Conservation (phyloP, 2,329 filamentous ascomycete genomes). For the Beauveria rudraprayagi region DNA sequence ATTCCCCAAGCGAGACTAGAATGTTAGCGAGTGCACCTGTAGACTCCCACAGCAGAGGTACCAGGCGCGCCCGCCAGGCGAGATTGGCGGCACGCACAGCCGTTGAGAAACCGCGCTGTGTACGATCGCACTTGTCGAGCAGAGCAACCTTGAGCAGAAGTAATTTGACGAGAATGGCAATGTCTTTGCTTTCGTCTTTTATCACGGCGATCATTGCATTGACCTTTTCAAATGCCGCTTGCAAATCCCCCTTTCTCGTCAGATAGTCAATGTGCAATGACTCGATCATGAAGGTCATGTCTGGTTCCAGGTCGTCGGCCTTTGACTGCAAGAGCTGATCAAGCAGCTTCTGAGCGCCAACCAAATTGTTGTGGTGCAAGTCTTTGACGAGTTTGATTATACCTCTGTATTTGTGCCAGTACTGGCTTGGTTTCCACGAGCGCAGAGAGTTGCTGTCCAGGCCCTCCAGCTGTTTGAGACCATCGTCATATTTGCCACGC, state of each 20-base stretch:
- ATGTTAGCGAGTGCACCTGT: constrained; percentile 60
- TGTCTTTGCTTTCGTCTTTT: constrained; percentile 39
- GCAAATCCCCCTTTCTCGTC: constrained; percentile 38
- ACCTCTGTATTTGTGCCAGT: constrained; percentile 58
- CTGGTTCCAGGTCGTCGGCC: constrained; percentile 42
- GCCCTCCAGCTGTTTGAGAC: constrained; percentile 34
- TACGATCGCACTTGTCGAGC: constrained; percentile 57
- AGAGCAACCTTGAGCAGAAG: constrained; percentile 66
- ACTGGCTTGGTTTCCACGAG: constrained; percentile 70
- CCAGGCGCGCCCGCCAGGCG: constrained; percentile 59
- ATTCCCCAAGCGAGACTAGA: constrained; percentile 63
- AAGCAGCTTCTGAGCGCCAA: constrained; percentile 43
- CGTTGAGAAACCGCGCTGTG: constrained; percentile 69
- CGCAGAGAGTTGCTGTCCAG: constrained; percentile 55
- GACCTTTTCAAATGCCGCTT: constrained; percentile 40
- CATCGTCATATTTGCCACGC: constrained; percentile 63
- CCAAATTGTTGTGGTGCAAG: constrained; percentile 46
- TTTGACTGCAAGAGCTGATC: constrained; percentile 45
- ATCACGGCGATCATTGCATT: constrained; percentile 35
- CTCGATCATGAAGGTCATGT: constrained; percentile 43
- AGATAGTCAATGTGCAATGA: constrained; percentile 45
- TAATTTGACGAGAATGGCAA: constrained; percentile 61
- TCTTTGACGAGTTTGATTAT: constrained; percentile 58
- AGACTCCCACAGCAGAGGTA: constrained; percentile 66
- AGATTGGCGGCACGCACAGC: constrained; percentile 67